Conservation (phyloP, 179 eudicot genomes). For the Heliamphora pulchella region DNA sequence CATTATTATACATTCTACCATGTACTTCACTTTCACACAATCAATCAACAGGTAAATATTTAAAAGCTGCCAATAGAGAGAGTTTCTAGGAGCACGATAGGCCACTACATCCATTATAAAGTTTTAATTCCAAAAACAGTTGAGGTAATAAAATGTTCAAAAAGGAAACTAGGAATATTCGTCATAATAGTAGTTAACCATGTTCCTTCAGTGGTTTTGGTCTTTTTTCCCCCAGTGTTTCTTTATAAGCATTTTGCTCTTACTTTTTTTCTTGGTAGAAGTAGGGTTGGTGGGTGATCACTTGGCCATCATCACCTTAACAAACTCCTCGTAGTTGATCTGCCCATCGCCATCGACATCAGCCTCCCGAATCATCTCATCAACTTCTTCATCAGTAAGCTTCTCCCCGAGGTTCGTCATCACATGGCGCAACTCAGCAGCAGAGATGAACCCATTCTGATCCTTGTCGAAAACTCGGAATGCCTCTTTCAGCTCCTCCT, state of each 20-base stretch:
- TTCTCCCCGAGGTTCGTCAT: no score
- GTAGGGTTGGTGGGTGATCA: not conserved
- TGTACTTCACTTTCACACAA: not conserved
- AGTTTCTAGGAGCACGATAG: conserved; percentile 1
- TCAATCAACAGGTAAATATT: not conserved
- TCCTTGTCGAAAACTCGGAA: conserved; percentile 7
- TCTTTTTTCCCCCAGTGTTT: not conserved
- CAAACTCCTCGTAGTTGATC: conserved; percentile 12
- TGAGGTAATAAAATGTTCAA: not conserved
- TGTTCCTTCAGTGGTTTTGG: not conserved
- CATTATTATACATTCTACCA: no score
- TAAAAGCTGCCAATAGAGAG: not conserved
- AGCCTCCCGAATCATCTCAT: no score
- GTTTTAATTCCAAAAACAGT: conserved; percentile 2
- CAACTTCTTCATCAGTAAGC: no score
- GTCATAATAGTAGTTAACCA: not conserved
- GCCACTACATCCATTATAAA: conserved; percentile 1
- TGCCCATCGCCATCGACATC: conserved; percentile 10
- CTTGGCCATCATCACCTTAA: conserved; percentile 14
- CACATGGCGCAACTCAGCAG: no score
- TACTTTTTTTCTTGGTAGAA: not conserved
- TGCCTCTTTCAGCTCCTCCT: conserved; percentile 13
- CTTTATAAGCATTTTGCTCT: not conserved
- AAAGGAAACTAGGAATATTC: conserved; percentile 10
- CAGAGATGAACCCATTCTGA: not conserved